phyloP scores from a whole-genome alignment of 2,329 filamentous ascomycete species.

The Helotiales sp. region DNA sequence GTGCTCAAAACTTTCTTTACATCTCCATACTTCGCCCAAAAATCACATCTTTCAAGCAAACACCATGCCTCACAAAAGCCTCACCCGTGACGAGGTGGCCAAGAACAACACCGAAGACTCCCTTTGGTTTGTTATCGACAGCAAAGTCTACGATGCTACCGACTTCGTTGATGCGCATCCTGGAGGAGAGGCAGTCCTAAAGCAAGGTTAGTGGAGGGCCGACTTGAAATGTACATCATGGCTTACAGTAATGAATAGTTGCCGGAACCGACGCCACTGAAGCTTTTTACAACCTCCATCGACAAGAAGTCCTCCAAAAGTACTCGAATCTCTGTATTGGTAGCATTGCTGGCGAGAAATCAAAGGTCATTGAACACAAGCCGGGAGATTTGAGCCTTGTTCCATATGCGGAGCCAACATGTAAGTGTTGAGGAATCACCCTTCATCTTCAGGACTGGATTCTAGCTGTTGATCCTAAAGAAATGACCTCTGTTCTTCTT shows the following conservation, averaged over 20 bases:
- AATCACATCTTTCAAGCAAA: background rate
- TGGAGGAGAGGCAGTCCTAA: slow-evolving; percentile 65
- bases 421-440: background rate
- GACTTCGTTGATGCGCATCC: slow-evolving; percentile 88
- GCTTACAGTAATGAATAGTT: slow-evolving; percentile 48
- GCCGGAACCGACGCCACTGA: slow-evolving; percentile 81
- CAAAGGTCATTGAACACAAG: slow-evolving; percentile 72
- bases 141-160: slow-evolving; percentile 83
- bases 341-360: slow-evolving; percentile 73
- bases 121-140: slow-evolving; percentile 83
- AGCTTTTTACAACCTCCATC: slow-evolving; percentile 90
- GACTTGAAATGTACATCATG: background rate
- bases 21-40: background rate
- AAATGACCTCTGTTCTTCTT: background rate
- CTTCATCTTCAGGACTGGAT: no score
- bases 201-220: slow-evolving; percentile 52
- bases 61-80: slow-evolving; percentile 40
- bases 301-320: slow-evolving; percentile 85
- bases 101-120: slow-evolving; percentile 74
- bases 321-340: slow-evolving; percentile 78
- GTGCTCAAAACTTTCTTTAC: background rate
- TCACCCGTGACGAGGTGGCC: slow-evolving; percentile 69
- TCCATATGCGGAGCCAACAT: slow-evolving; percentile 80
- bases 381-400: slow-evolving; percentile 76
- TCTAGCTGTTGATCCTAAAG: no score